Evolutionary conservation across 225 moss, liverwort and hornwort species (phyloP).

Genomic region (Sphagnum tenellum): DNA sequence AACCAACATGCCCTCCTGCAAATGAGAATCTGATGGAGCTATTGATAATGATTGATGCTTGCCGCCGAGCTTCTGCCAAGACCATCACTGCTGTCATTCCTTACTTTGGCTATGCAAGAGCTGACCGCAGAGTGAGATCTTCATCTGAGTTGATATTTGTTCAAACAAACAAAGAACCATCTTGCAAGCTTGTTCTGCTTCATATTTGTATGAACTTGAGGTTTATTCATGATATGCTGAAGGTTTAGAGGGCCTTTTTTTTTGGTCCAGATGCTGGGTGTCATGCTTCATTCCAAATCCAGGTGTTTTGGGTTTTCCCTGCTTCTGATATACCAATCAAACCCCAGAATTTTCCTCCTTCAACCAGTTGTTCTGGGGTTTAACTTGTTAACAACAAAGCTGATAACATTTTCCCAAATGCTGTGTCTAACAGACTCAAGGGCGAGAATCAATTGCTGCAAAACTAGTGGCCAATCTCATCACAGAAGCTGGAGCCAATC

Average conservation of each 20-base stretch:
- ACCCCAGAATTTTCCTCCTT: too few relatives aligned
- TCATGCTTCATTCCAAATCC: background rate
- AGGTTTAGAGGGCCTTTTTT: too few relatives aligned
- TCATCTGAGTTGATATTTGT: too few relatives aligned
- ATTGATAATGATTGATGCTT: conserved; percentile 63
- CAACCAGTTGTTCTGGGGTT: too few relatives aligned
- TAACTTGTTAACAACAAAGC: background rate
- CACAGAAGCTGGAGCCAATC: conserved; percentile 58
- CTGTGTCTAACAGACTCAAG: conserved; percentile 29
- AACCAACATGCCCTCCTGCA: conserved; percentile 64
- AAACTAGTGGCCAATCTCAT: conserved; percentile 60
- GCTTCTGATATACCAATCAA: background rate
- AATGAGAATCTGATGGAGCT: conserved; percentile 70
- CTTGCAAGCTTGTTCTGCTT: too few relatives aligned
- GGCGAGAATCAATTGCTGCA: conserved; percentile 55
- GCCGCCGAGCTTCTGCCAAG: conserved; percentile 58
- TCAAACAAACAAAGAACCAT: too few relatives aligned
- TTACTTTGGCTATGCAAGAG: conserved; percentile 61
- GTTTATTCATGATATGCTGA: too few relatives aligned
- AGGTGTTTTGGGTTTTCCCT: background rate
- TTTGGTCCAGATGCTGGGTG: background rate
- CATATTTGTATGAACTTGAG: too few relatives aligned
- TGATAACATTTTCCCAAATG: too few relatives aligned
- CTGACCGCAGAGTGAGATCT: conserved; percentile 48
- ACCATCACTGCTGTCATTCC: conserved; percentile 66